Base-by-base conservation (phyloP, 164 flowering plant species). In the Paratinospora sagittata region DNA sequence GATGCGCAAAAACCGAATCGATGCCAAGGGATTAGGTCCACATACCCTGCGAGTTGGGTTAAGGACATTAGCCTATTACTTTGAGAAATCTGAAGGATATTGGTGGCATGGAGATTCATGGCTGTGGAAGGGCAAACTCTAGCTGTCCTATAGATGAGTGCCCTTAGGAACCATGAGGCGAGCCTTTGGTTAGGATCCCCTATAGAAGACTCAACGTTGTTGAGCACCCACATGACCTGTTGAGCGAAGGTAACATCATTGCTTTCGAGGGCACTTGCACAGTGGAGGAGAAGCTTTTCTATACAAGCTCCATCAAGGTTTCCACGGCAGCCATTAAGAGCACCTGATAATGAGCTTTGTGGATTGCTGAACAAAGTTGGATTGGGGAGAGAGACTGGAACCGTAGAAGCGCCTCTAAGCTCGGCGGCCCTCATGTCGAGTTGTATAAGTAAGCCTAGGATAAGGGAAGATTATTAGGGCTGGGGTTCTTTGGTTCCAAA, bases 211-310 rank as follows among this genome's bases (percentile, higher is more conserved):
- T 92, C 91, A 4, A 88, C 86, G 78, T 91, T 91, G 77, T 91
- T 91, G 70, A 91, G 94, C 6, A 91, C 94, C 97, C 97, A 91
- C 94, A 89, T 89, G 41, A 91, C 90, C 74, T 91, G 97, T 73
- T 91, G 97, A 41, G 97, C 94, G 65, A 87, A 77, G 66, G 94
- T 91, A 17, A 82, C 88, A 33, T 91, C 97, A 63, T 87, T 83
- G 72, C 69, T 80, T 67, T 91, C 97, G 2, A 91, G 75, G 71
- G 97, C 97, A 74, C 83, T 80, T 26, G 89, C 94, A 27, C 94
- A 91, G 78, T 91, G 97, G 49, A 87, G 80, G 16, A 89, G 79
- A 70, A 91, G 92, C 88, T 91, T 87, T 83, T 91, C 94, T 33
- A 88, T 83, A 76, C 94, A 88, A 14, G 88, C 87, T 23, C 89